Percentiles rank a stretch among this genome's conserved stretches.
phyloP scores from a whole-genome alignment of 2,329 filamentous ascomycete genomes.

The Colletotrichum echinochloae region DNA sequence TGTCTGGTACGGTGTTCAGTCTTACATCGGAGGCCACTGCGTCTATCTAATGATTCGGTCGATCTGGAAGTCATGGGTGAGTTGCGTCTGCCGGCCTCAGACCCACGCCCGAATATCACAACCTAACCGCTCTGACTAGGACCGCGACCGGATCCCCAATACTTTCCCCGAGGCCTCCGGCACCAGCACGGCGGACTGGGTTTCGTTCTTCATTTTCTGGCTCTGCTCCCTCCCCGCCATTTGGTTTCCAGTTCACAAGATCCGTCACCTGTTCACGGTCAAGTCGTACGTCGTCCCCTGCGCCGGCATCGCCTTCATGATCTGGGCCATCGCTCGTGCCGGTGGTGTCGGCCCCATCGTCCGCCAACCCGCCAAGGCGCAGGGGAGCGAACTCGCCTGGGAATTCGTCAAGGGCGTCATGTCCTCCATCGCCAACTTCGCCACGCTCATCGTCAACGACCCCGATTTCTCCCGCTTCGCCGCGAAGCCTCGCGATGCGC shows the following conservation, averaged over 20 bases:
- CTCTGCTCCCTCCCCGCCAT: constrained; percentile 82
- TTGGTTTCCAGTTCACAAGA: constrained; percentile 90
- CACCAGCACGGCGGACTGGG: constrained; percentile 80
- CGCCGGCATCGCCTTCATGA: constrained; percentile 87
- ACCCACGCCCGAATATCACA: not conserved
- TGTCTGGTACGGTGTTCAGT: constrained; percentile 88
- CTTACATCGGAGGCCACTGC: constrained; percentile 87
- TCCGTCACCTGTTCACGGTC: constrained; percentile 90
- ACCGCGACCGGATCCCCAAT: constrained; percentile 71
- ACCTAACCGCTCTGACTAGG: constrained; percentile 45
- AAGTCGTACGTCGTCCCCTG: constrained; percentile 87
- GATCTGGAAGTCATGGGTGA: constrained; percentile 79
- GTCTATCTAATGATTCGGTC: constrained; percentile 89
- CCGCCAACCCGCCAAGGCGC: constrained; percentile 70
- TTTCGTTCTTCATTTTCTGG: constrained; percentile 92
- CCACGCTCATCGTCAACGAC: constrained; percentile 85
- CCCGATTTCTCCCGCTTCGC: constrained; percentile 91
- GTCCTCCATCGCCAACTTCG: constrained; percentile 91
- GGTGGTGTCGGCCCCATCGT: constrained; percentile 88
- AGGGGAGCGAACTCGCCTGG: constrained; percentile 82
- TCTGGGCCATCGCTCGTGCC: constrained; percentile 86
- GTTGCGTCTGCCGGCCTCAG: constrained; percentile 37
- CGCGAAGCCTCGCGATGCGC: constrained; percentile 76
- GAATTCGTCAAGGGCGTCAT: constrained; percentile 87
- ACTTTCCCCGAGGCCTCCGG: constrained; percentile 73